A percentile compares a stretch with the other conserved stretches of the same genome.
Conservation (phyloP, 2,329 filamentous ascomycete species). For the Alternaria panax region DNA sequence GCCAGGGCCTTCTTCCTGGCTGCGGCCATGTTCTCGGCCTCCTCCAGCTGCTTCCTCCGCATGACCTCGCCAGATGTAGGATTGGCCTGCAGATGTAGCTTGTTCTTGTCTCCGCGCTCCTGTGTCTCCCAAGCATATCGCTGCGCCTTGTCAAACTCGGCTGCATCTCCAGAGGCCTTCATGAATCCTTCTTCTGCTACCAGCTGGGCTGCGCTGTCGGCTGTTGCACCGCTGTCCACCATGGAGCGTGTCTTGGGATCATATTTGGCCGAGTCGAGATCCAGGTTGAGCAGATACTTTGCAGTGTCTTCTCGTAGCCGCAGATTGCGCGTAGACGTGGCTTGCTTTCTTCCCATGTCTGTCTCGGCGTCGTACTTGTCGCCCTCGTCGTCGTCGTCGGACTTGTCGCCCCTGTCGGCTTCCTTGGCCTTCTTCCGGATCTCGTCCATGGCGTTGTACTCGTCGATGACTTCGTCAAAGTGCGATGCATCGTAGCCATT, state of each 20-base stretch:
- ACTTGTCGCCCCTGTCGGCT: slow-evolving; percentile 50
- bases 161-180: slow-evolving; percentile 86
- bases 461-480: slow-evolving; percentile 85
- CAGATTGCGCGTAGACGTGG: slow-evolving; percentile 87
- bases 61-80: slow-evolving; percentile 89
- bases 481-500: slow-evolving; percentile 94
- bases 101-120: slow-evolving; percentile 78
- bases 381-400: slow-evolving; percentile 60
- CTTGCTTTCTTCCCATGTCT: slow-evolving; percentile 94
- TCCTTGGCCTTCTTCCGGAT: slow-evolving; percentile 63
- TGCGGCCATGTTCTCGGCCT: slow-evolving; percentile 72
- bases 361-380: slow-evolving; percentile 88
- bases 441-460: slow-evolving; percentile 86
- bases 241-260: slow-evolving; percentile 95
- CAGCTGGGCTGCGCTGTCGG: slow-evolving; percentile 79
- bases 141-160: slow-evolving; percentile 89
- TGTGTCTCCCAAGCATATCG: slow-evolving; percentile 95
- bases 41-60: slow-evolving; percentile 79
- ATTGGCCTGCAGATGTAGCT: slow-evolving; percentile 91
- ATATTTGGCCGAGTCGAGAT: slow-evolving; percentile 95
- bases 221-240: slow-evolving; percentile 82
- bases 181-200: slow-evolving; percentile 95
- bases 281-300: slow-evolving; percentile 93
- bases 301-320: slow-evolving; percentile 95
- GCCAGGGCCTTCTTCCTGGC: slow-evolving; percentile 74